Percentiles rank a stretch among this genome's conserved stretches.
phyloP scores from a whole-genome alignment of 805 yeast genomes.

The Hanseniaspora meyeri region DNA sequence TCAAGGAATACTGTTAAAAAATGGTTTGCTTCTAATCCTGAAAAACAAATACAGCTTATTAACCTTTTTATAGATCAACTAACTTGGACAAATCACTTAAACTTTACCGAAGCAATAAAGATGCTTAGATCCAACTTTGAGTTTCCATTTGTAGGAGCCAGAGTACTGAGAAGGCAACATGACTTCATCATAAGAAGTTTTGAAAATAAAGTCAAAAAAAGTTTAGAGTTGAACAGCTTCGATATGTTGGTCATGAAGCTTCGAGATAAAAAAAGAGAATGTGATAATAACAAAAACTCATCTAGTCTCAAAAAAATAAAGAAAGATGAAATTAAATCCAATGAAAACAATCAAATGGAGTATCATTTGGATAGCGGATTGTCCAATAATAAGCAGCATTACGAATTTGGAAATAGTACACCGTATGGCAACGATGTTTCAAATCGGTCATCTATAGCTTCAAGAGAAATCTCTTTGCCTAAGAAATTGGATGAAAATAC shows the following conservation, averaged over 20 bases:
- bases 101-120: constrained; percentile 14
- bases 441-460: not conserved
- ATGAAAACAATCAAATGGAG: not conserved
- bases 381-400: not conserved
- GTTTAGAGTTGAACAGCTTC: not conserved
- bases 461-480: not conserved
- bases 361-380: not conserved
- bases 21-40: constrained; percentile 12
- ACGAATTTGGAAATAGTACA: not conserved
- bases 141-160: constrained; percentile 12
- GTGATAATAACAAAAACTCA: constrained; percentile 5
- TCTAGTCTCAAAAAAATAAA: not conserved
- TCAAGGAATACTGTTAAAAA: constrained; percentile 9
- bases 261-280: constrained; percentile 8
- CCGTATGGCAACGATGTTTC: not conserved
- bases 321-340: not conserved
- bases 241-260: constrained; percentile 4
- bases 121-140: constrained; percentile 11
- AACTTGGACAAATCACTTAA: constrained; percentile 14
- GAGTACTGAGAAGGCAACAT: constrained; percentile 10
- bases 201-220: constrained; percentile 2
- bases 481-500: not conserved
- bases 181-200: not conserved
- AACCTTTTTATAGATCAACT: constrained; percentile 13
- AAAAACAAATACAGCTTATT: constrained; percentile 6